Evolutionary conservation across 2,329 filamentous ascomycete genomes (phyloP), one percentile per base, ranked within the genome.

Genomic region (Hirsutella minnesotensis): DNA sequence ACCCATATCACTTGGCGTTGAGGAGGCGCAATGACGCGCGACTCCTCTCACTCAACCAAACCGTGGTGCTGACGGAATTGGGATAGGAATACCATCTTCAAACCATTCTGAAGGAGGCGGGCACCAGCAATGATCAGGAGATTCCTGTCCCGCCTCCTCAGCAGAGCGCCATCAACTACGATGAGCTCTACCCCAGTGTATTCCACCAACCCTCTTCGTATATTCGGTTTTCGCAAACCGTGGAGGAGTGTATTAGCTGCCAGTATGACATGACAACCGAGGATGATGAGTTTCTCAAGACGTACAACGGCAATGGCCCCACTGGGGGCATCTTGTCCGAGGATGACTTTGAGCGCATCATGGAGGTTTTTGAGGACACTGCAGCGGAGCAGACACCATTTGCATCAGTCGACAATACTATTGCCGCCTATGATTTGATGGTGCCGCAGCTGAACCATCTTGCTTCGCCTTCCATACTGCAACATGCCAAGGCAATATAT

Each of bases 181-280:
- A 94, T 64, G 77, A 83, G 56, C 76, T 95, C 54, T 96, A 96
- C 60, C 77, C 83, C 40, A 79, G 77, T 50, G 69, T 72, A 45
- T 95, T 90, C 65, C 76, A 81, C 56, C 83, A 94, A 62, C 88
- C 92, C 41, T 80, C 82, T 47, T 92, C 89, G 47, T 96, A 96
- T 65, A 95, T 98, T 60, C 87, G 90, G 51, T 96, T 94, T 68
- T 96, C 92, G 50, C 90, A 94, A 52, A 98, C 92, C 3, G 90
- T 98, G 47, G 92, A 98, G 66, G 92, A 98, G 65, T 94, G 84
- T 55, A 83, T 87, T 57, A 85, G 86, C 55, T 85, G 83, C 59
- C 78, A 82, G 54, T 98, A 98, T 79, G 88, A 94, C 66, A 90
- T 96, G 84, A 89, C 81, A 22, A 81, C 83, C 51, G 87, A 94